Evolutionary conservation across 1,284 basidiomycete genomes (phyloP).

Genomic region (Ganoderma sinense): DNA sequence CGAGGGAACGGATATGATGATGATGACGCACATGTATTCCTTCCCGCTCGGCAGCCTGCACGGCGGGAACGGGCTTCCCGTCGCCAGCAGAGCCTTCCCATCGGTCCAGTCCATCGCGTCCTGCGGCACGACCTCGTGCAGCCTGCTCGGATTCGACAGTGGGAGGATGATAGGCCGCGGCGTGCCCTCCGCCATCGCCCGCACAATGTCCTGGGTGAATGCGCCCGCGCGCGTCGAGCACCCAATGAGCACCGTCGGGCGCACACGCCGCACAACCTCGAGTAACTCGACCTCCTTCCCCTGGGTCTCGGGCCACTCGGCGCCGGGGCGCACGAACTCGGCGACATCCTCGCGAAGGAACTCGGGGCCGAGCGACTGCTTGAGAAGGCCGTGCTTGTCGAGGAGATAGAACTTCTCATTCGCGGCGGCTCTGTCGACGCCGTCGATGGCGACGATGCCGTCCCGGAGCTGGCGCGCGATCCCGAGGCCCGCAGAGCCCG

Average conservation of each 20-base stretch:
- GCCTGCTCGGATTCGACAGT: conserved; percentile 81
- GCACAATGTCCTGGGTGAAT: conserved; percentile 82
- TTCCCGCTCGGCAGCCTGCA: conserved; percentile 74
- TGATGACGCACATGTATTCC: conserved; percentile 65
- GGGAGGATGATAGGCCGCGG: conserved; percentile 85
- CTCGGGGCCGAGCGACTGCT: conserved; percentile 53
- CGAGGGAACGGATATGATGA: not conserved
- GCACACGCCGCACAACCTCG: conserved; percentile 74
- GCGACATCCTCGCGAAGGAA: conserved; percentile 60
- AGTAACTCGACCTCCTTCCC: conserved; percentile 59
- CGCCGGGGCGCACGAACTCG: conserved; percentile 65
- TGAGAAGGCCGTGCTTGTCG: conserved; percentile 66
- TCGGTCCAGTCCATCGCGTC: conserved; percentile 81
- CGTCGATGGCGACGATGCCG: conserved; percentile 73
- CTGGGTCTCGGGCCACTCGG: conserved; percentile 51
- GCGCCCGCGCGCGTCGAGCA: conserved; percentile 82
- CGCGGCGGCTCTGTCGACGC: conserved; percentile 63
- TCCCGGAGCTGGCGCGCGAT: conserved; percentile 79
- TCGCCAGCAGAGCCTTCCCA: conserved; percentile 80
- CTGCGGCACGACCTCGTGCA: conserved; percentile 80
- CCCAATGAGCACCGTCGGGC: conserved; percentile 82
- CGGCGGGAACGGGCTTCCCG: conserved; percentile 83
- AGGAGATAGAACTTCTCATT: conserved; percentile 73
- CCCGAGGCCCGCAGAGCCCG: conserved; percentile 85
- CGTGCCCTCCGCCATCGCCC: conserved; percentile 71